Evolutionary conservation across 495 filamentous ascomycete species (phyloP).

Genomic region (Friedmanniomyces endolithicus): DNA sequence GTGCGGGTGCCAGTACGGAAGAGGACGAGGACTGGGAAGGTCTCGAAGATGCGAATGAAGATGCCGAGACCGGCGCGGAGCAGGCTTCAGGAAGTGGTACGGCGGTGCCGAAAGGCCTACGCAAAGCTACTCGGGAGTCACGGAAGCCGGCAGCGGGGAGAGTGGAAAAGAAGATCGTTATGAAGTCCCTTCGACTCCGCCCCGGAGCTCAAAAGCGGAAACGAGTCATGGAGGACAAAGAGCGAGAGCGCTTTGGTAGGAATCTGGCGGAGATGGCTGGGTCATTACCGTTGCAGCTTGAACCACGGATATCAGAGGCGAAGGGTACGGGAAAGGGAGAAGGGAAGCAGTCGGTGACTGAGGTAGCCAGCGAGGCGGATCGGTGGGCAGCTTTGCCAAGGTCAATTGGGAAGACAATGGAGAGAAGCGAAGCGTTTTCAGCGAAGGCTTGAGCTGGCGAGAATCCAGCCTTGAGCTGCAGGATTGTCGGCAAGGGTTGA

Average conservation of each 20-base stretch:
- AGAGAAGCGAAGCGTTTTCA: constrained; percentile 21
- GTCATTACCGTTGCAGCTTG: no score
- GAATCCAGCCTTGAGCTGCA: neutral
- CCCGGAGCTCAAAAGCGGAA: constrained; percentile 75
- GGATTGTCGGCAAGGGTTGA: no score
- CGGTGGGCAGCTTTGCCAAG: constrained; percentile 29
- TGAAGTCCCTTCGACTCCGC: constrained; percentile 53
- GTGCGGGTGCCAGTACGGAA: neutral
- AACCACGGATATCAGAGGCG: neutral
- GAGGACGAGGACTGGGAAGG: constrained; percentile 6
- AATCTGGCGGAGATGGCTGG: constrained; percentile 56
- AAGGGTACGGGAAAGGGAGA: neutral
- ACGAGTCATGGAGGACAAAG: constrained; percentile 60
- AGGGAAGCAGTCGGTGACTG: neutral
- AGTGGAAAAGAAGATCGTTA: constrained; percentile 4
- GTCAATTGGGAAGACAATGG: constrained; percentile 32
- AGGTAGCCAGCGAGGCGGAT: constrained; percentile 1
- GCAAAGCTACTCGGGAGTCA: neutral
- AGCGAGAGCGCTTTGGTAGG: constrained; percentile 68
- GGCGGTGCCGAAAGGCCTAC: neutral
- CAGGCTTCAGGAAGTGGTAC: no score
- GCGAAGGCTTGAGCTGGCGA: neutral
- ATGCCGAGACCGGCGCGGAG: neutral
- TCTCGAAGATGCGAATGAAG: neutral
- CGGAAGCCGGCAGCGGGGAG: neutral